These are phyloP conservation scores for Elongisporangium prolatum DNA, from an alignment of 352 stramenopile genomes.

Conservation along the genomic window DNA sequence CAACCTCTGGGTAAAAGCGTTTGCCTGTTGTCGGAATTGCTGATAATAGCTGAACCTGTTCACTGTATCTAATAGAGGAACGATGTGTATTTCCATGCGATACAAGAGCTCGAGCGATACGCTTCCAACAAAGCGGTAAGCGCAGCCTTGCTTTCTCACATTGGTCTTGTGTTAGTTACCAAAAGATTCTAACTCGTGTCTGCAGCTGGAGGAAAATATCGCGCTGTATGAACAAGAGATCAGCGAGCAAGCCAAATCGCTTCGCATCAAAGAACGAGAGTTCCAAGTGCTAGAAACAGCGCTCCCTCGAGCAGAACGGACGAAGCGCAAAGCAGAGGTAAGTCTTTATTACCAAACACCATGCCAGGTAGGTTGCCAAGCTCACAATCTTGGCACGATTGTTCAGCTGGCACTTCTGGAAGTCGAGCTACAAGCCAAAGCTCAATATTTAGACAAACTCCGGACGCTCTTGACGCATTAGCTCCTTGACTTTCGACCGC, in stretches of 20 bases:
- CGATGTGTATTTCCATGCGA: constrained; percentile 45
- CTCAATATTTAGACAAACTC: constrained; percentile 64
- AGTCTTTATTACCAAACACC: neutral
- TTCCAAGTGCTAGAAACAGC: constrained; percentile 42
- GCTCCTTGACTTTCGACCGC: neutral
- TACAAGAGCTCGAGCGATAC: constrained; percentile 62
- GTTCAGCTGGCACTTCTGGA: constrained; percentile 56
- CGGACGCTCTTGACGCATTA: constrained; percentile 30
- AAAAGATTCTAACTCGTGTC: no score
- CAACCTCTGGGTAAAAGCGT: constrained; percentile 44
- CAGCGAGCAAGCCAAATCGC: constrained; percentile 20
- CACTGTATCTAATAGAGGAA: constrained; percentile 27
- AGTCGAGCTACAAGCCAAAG: constrained; percentile 60
- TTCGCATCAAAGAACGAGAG: constrained; percentile 30
- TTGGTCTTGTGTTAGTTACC: no score
- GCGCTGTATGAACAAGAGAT: constrained; percentile 59
- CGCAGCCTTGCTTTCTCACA: neutral
- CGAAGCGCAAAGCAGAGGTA: constrained; percentile 58
- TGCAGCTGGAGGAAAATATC: constrained; percentile 51
- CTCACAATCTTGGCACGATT: constrained; percentile 4
- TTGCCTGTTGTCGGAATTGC: neutral
- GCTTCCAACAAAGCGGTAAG: constrained; percentile 48
- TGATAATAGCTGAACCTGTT: neutral
- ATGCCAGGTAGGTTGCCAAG: neutral
- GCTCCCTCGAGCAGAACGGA: constrained; percentile 41